Evolutionary conservation across 2,329 filamentous ascomycete genomes (phyloP).

Genomic region (Calonectria montana): DNA sequence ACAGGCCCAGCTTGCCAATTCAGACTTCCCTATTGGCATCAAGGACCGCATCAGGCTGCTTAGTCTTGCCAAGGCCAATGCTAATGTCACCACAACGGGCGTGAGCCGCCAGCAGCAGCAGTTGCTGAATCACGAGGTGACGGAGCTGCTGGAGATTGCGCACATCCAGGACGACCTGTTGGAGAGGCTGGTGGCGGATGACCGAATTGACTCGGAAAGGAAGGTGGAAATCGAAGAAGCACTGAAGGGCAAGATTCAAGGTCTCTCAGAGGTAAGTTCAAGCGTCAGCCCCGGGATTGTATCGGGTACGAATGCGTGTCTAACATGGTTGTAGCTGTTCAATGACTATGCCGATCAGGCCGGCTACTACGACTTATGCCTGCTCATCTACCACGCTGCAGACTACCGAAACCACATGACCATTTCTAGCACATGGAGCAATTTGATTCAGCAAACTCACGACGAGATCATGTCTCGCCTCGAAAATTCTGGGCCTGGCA

Average conservation of each 20-base stretch:
- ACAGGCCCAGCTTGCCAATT: slow-evolving; percentile 84
- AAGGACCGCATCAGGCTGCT: slow-evolving; percentile 90
- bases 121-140: slow-evolving; percentile 84
- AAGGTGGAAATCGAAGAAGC: slow-evolving; percentile 72
- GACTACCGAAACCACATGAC: slow-evolving; percentile 90
- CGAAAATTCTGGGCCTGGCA: slow-evolving; percentile 54
- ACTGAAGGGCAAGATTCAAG: slow-evolving; percentile 82
- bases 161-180: slow-evolving; percentile 95
- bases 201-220: slow-evolving; percentile 73
- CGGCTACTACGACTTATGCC: slow-evolving; percentile 91
- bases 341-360: slow-evolving; percentile 92
- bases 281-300: neutral
- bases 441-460: slow-evolving; percentile 80
- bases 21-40: slow-evolving; percentile 82
- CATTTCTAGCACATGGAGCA: slow-evolving; percentile 86
- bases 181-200: slow-evolving; percentile 79
- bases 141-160: slow-evolving; percentile 88
- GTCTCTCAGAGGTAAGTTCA: slow-evolving; percentile 76
- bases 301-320: slow-evolving; percentile 11
- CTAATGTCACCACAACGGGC: slow-evolving; percentile 82
- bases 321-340: slow-evolving; percentile 73
- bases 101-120: slow-evolving; percentile 85
- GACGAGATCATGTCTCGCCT: slow-evolving; percentile 60
- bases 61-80: slow-evolving; percentile 91
- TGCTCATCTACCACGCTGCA: slow-evolving; percentile 91